Percentiles rank a stretch among this genome's conserved stretches.
These are phyloP conservation scores for Pythium chondricola DNA, from an alignment of 352 stramenopile species.

Conservation along the genomic window DNA sequence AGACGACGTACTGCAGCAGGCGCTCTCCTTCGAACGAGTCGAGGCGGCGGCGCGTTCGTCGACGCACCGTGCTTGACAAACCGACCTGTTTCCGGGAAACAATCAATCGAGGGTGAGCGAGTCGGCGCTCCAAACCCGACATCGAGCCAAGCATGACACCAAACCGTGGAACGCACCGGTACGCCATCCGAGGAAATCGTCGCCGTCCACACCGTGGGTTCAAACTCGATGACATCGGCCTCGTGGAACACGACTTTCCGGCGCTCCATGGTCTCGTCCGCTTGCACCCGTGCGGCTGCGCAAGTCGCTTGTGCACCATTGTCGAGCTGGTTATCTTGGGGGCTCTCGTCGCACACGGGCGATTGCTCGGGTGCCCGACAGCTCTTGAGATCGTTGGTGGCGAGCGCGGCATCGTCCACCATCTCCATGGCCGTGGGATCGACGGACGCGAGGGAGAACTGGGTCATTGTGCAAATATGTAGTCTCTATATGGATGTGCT, in stretches of 20 bases:
- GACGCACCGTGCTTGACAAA: constrained; percentile 59
- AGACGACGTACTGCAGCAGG: constrained; percentile 26
- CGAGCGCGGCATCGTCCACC: constrained; percentile 10
- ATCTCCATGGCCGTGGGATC: constrained; percentile 1
- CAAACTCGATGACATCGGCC: constrained; percentile 73
- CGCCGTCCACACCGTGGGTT: constrained; percentile 77
- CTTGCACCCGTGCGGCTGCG: background rate
- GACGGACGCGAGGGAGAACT: constrained; percentile 3
- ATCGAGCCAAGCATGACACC: background rate
- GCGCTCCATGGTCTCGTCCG: constrained; percentile 22
- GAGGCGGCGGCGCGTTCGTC: constrained; percentile 51
- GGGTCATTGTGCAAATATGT: constrained; percentile 8
- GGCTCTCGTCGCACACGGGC: constrained; percentile 2
- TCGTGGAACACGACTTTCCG: constrained; percentile 45
- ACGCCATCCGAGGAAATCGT: constrained; percentile 72
- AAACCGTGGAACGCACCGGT: constrained; percentile 41
- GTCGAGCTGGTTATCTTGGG: constrained; percentile 3
- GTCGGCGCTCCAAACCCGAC: background rate
- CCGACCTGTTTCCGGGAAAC: constrained; percentile 33
- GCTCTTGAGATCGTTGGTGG: constrained; percentile 10
- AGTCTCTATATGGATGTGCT: background rate
- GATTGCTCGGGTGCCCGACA: background rate
- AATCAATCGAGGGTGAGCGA: constrained; percentile 2
- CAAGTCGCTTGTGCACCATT: background rate
- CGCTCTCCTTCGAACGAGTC: constrained; percentile 68